Percentiles rank a stretch among this genome's conserved stretches.
phyloP scores from a whole-genome alignment of 108 stramenopile species.

The Nitzschia sp. region DNA sequence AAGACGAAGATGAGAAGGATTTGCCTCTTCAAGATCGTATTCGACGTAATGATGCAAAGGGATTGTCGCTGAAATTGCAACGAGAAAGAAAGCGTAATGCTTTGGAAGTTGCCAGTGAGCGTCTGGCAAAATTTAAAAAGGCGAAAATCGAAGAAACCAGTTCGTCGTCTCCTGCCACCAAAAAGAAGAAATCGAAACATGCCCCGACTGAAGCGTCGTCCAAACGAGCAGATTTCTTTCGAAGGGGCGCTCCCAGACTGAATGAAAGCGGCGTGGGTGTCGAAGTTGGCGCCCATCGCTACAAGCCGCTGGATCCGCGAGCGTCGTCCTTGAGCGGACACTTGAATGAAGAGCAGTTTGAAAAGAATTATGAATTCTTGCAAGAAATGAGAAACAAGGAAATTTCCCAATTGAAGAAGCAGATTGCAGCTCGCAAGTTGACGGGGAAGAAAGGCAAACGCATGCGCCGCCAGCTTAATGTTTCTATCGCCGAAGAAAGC shows the following conservation, averaged over 20 bases:
- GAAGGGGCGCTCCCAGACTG: conserved; percentile 55
- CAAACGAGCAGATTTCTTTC: conserved; percentile 67
- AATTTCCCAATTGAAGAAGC: conserved; percentile 59
- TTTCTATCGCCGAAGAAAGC: conserved; percentile 44
- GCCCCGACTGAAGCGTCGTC: conserved; percentile 80
- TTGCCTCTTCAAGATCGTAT: conserved; percentile 35
- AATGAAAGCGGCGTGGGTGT: conserved; percentile 84
- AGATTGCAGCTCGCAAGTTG: conserved; percentile 63
- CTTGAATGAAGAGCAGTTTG: conserved; percentile 75
- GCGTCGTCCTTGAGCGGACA: conserved; percentile 67
- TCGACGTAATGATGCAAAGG: conserved; percentile 16
- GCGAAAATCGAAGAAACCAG: neutral
- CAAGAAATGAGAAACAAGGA: conserved; percentile 77
- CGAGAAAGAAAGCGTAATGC: conserved; percentile 29
- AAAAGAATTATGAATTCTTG: conserved; percentile 75
- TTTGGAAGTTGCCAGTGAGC: conserved; percentile 28
- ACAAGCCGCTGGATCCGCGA: conserved; percentile 85
- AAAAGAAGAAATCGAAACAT: conserved; percentile 38
- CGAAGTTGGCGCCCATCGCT: conserved; percentile 80
- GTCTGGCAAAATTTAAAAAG: conserved; percentile 22
- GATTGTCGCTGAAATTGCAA: neutral
- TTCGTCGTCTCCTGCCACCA: neutral
- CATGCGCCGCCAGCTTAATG: conserved; percentile 54
- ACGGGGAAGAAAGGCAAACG: conserved; percentile 79
- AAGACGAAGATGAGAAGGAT: neutral